Base-by-base conservation (phyloP, 148 eudicot species). In the Vaccinium macrocarpon region DNA sequence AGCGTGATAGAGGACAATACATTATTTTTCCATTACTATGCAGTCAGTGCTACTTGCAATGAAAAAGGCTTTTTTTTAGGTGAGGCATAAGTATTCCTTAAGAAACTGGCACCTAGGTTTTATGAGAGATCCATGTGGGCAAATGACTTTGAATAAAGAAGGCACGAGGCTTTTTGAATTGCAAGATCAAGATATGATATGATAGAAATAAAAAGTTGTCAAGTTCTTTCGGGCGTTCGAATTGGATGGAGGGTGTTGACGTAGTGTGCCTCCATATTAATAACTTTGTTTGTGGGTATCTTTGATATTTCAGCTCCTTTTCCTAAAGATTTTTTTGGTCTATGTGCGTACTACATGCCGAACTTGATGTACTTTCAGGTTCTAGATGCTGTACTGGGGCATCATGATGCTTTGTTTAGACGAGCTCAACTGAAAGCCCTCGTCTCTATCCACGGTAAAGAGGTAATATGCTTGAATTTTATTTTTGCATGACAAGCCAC, bases 381-480 rank as follows among this genome's bases (percentile, higher is more conserved):
- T 85, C 89, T 95, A 79, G 98, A 95, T 89, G 89, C 55, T 81
- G 88, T 91, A 74, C 87, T 95, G 84, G 98, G 98, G 35, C 98
- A 93, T 83, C 82, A 90, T 84, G 92, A 92, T 82, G 93, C 92
- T 29, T 87, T 96, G 76, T 96, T 96, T 82, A 94, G 98, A 82
- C 91, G 98, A 80, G 97, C 98, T 82, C 98, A 96, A 61, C 84
- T 96, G 83, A 96, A 96, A 87, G 98, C 98, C 76, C 95, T 96
- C 77, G 98, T 96, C 59, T 90, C 94, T 82, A 96, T 96, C 78
- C 98, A 96, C 38, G 84, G 98, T 84, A 91, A 91, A 90, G 98
- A 94, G 98, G 98, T 96, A 92, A 35, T 62, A 84, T 21, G 71
- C 83, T 61, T 19, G 56, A 72, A 32, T 78, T 53, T 35, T 52